Evolutionary conservation across 805 yeast species (phyloP).

Genomic region (Metschnikowia arizonensis): DNA sequence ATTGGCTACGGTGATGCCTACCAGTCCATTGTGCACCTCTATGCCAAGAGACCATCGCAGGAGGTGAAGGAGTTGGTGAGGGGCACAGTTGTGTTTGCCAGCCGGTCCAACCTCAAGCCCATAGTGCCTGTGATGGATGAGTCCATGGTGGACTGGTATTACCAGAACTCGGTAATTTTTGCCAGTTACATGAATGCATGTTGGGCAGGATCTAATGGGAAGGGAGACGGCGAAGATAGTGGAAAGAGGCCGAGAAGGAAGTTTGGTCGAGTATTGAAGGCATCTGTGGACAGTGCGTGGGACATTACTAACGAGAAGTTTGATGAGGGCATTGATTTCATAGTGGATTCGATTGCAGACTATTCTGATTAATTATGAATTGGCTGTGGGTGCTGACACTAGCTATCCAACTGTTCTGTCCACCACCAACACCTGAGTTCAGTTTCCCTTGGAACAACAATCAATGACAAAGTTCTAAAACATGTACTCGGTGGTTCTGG

Average conservation of each 20-base stretch:
- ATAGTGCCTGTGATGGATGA: slow-evolving; percentile 87
- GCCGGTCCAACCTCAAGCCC: slow-evolving; percentile 65
- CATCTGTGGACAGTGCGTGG: slow-evolving; percentile 68
- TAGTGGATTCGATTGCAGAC: slow-evolving; percentile 68
- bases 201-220: slow-evolving; percentile 56
- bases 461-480: too few species aligned
- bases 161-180: slow-evolving; percentile 77
- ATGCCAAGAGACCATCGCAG: slow-evolving; percentile 67
- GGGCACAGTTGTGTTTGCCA: slow-evolving; percentile 68
- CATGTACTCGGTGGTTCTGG: too few species aligned
- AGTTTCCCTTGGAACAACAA: too few species aligned
- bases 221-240: slow-evolving; percentile 27
- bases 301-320: slow-evolving; percentile 76
- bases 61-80: slow-evolving; percentile 58
- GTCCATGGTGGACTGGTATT: slow-evolving; percentile 87
- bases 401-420: background rate
- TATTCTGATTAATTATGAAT: slow-evolving; percentile 7
- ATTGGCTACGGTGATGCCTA: slow-evolving; percentile 89
- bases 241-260: slow-evolving; percentile 79
- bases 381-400: too few species aligned
- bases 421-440: too few species aligned
- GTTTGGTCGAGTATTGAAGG: slow-evolving; percentile 81
- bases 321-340: slow-evolving; percentile 81
- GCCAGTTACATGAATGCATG: slow-evolving; percentile 71
- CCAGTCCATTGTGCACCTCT: slow-evolving; percentile 78